Evolutionary conservation across 1,139 yeast species (phyloP).

Genomic region (Lizanozyma gosingica): DNA sequence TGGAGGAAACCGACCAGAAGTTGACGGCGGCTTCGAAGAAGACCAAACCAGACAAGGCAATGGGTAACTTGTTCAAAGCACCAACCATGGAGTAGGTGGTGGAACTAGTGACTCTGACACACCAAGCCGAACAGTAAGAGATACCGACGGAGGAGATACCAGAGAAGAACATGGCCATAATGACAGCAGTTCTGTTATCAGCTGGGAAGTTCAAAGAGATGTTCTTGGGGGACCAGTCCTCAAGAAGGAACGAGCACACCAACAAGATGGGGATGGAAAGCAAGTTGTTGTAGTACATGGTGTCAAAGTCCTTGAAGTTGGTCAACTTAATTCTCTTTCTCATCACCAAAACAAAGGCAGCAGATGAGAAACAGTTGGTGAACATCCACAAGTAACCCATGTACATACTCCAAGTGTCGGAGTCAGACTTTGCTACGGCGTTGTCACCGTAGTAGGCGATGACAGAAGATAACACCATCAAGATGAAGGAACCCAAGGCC

Average conservation of each 20-base stretch:
- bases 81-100: conserved; percentile 99
- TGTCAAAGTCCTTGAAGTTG: conserved; percentile 94
- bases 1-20: conserved; percentile 84
- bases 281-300: conserved; percentile 95
- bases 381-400: conserved; percentile 97
- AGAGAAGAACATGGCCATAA: conserved; percentile 79
- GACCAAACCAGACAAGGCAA: conserved; percentile 87
- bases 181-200: conserved; percentile 55
- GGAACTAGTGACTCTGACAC: conserved; percentile 97
- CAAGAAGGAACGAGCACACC: conserved; percentile 64
- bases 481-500: conserved; percentile 78
- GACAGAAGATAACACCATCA: conserved; percentile 90
- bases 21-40: conserved; percentile 94
- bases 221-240: conserved; percentile 88
- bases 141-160: conserved; percentile 94
- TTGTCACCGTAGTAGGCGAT: conserved; percentile 93
- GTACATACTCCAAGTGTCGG: conserved; percentile 43
- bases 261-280: conserved; percentile 84
- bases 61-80: conserved; percentile 95
- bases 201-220: conserved; percentile 69
- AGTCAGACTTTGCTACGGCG: conserved; percentile 23
- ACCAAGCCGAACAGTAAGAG: conserved; percentile 98
- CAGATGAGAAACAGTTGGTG: conserved; percentile 86
- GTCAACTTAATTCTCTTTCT: conserved; percentile 96
- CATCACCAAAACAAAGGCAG: conserved; percentile 88